phyloP scores from a whole-genome alignment of 2,329 filamentous ascomycete species.

The Cladosporium sp. region DNA sequence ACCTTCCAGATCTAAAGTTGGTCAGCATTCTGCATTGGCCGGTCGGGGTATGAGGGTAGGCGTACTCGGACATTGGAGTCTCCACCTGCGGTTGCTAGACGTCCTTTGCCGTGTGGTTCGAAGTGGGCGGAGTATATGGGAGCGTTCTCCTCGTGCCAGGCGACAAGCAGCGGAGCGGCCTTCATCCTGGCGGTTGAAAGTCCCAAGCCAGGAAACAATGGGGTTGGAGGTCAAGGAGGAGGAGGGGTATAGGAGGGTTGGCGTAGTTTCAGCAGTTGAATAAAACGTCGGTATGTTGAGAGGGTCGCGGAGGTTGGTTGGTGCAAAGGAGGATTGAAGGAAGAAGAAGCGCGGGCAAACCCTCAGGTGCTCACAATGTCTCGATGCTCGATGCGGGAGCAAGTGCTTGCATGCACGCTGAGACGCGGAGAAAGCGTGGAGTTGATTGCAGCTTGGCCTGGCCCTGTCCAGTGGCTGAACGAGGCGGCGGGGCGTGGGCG shows the following conservation, averaged over 20 bases:
- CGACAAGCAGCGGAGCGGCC: conserved; percentile 91
- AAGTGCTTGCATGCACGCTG: conserved; percentile 18
- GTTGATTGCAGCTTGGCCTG: conserved; percentile 4
- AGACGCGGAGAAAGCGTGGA: conserved; percentile 16
- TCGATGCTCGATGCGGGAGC: conserved; percentile 9
- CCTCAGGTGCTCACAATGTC: conserved; percentile 7
- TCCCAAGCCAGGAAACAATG: neutral
- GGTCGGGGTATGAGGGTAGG: neutral
- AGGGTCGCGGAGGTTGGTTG: neutral
- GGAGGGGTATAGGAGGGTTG: neutral
- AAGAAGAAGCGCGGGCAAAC: conserved; percentile 4
- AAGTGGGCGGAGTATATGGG: conserved; percentile 98
- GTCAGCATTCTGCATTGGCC: conserved; percentile 15
- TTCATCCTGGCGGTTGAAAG: conserved; percentile 65
- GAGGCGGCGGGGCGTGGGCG: conserved; percentile 5
- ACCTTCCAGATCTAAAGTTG: conserved; percentile 79
- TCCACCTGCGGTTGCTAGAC: conserved; percentile 89
- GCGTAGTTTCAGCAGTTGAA: neutral
- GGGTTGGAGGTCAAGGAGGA: neutral
- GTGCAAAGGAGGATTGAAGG: neutral
- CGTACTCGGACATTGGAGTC: conserved; percentile 91
- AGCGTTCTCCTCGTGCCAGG: conserved; percentile 97
- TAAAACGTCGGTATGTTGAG: neutral
- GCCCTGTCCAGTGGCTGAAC: conserved; percentile 5
- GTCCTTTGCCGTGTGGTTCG: conserved; percentile 86